phyloP scores from a whole-genome alignment of 1,284 basidiomycete species.

The Rhodotorula glutinis region DNA sequence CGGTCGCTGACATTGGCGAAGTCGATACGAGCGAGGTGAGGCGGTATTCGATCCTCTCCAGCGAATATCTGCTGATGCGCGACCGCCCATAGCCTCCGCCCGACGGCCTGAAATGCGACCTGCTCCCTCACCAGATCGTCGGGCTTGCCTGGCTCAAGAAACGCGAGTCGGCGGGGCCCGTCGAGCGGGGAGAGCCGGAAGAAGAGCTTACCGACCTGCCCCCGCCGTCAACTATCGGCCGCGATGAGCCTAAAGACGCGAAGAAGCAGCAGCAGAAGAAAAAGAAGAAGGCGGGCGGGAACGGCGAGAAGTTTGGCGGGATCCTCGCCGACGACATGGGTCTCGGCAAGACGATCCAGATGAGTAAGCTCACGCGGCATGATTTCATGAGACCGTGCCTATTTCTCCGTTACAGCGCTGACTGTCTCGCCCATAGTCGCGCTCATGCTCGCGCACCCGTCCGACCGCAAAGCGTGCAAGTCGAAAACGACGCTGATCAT shows the following conservation, averaged over 20 bases:
- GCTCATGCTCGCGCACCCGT: slow-evolving; percentile 38
- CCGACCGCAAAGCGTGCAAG: slow-evolving; percentile 9
- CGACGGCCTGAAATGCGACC: slow-evolving; percentile 26
- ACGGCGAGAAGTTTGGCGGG: slow-evolving; percentile 39
- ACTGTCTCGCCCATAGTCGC: slow-evolving; percentile 18
- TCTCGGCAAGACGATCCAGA: slow-evolving; percentile 43
- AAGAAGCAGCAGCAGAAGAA: neutral
- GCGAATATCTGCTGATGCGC: too few relatives aligned
- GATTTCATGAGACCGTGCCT: too few relatives aligned
- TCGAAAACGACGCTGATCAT: slow-evolving; percentile 42
- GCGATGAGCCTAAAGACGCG: neutral
- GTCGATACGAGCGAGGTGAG: slow-evolving; percentile 21
- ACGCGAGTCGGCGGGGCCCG: slow-evolving; percentile 21
- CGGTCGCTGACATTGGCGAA: slow-evolving; percentile 26
- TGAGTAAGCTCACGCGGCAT: neutral
- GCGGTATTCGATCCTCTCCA: too few relatives aligned
- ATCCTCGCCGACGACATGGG: slow-evolving; percentile 46
- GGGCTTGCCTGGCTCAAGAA: slow-evolving; percentile 41
- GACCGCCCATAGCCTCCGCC: slow-evolving; percentile 4
- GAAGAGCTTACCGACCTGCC: neutral
- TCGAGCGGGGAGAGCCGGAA: neutral
- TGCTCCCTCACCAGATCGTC: slow-evolving; percentile 40
- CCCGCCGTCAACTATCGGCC: neutral
- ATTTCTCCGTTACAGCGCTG: too few relatives aligned
- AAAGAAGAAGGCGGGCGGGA: neutral